Percentiles rank a stretch among this genome's conserved stretches.
These are phyloP conservation scores for Tuber aestivum DNA, from an alignment of 495 filamentous ascomycete species.

Conservation along the genomic window DNA sequence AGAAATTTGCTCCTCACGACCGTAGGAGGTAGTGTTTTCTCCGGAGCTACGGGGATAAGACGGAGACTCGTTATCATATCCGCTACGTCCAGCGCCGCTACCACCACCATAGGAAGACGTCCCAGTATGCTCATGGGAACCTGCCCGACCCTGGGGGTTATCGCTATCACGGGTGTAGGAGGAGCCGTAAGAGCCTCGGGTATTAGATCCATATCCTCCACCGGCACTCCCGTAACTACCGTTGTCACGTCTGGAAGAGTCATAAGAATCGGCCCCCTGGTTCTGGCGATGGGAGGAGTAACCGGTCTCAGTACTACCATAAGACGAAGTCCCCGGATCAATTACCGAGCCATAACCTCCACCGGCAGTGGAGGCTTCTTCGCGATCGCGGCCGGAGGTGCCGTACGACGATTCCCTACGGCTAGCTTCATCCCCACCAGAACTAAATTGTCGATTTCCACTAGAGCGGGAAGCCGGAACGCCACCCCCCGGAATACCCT, in stretches of 20 bases:
- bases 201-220: no score
- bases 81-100: not conserved
- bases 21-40: constrained; percentile 13
- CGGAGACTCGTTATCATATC: not conserved
- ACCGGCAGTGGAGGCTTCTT: not conserved
- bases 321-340: constrained; percentile 9
- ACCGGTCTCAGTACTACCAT: not conserved
- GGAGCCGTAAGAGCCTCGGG: no score
- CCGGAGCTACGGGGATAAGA: not conserved
- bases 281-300: constrained; percentile 4
- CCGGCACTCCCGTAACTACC: no score
- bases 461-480: not conserved
- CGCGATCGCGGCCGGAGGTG: constrained; percentile 11
- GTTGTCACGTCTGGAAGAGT: no score
- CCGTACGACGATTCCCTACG: constrained; percentile 8
- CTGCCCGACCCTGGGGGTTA: no score
- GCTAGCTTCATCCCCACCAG: not conserved
- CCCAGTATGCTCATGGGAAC: constrained; percentile 7
- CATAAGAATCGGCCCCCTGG: constrained; percentile 13
- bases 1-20: constrained; percentile 8
- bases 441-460: not conserved
- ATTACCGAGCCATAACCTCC: not conserved
- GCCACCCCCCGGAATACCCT: constrained; percentile 9
- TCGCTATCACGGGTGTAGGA: no score
- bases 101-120: constrained; percentile 8